Evolutionary conservation across 2,329 filamentous ascomycete species (phyloP), one percentile per base, ranked within the genome.

Genomic region (Sclerotiophoma versabilis): DNA sequence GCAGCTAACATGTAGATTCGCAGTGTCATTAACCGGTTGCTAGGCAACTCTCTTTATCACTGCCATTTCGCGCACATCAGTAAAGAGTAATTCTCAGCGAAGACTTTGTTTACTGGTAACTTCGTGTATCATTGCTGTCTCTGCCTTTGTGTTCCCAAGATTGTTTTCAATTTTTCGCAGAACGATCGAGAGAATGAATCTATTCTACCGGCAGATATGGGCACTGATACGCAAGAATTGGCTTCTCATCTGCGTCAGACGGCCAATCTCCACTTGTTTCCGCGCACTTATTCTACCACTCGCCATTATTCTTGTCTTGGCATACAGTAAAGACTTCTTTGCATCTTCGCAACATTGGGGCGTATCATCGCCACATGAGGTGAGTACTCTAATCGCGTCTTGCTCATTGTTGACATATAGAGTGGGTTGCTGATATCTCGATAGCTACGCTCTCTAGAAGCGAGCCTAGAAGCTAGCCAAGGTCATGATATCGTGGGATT

Each of bases 211-310:
- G 22, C 67, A 70, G 41, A 60, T 63, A 15, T 65, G 60, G 60
- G 65, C 65, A 27, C 36, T 70, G 19, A 50, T 64, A 20, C 64
- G 67, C 46, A 70, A 70, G 36, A 68, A 68, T 38, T 54, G 68
- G 17, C 61, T 70, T 10, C 59, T 70, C 17, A 57, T 66, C 8
- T 64, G 60, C 39, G 36, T 61, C 1, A 56, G 63, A 39, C 56
- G 63, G 25, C 59, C 61, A 12, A 53, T 66, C 7, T 58, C 54
- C 11, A 70, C 67, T 8, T 60, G 59, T 22, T 60, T 68, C 22
- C 63, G 67, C 30, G 65, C 67, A 2, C n/a, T 70, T 9, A 49
- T 59, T 22, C 43, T 70, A 37, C 67, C 65, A 6, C 55, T 70
- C 8, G 52, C 58, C 12, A 56, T 68, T 12, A 54, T 68, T 2